Conservation (phyloP, 2,329 filamentous ascomycete genomes). For the Fusarium fujikuroi region DNA sequence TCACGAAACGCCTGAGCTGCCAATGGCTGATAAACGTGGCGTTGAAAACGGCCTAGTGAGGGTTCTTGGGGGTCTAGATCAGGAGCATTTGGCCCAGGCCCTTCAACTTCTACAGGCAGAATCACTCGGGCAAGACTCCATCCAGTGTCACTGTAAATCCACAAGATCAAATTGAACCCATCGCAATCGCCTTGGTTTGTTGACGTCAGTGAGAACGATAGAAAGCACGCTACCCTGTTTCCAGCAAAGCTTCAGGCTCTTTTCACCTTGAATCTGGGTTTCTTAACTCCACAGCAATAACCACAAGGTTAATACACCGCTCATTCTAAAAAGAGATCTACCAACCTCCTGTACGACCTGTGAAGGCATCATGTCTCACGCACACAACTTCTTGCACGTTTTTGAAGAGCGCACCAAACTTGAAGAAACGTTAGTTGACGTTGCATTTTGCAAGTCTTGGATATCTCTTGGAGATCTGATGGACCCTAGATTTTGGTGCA, state of each 20-base stretch:
- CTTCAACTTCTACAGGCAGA: neutral
- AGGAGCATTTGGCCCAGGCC: neutral
- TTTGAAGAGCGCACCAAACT: neutral
- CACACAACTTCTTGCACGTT: neutral
- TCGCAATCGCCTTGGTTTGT: neutral
- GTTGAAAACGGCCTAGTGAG: neutral
- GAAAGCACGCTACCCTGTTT: constrained; percentile 7
- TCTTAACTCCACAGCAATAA: neutral
- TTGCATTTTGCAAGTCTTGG: constrained; percentile 31
- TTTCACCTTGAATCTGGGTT: neutral
- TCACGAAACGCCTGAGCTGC: constrained; percentile 6
- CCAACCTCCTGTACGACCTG: neutral
- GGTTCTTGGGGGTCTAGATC: neutral
- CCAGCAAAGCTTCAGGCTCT: neutral
- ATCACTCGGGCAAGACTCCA: neutral
- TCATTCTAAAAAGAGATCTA: neutral
- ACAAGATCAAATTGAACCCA: neutral
- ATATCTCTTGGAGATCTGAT: constrained; percentile 44
- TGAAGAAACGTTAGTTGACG: neutral
- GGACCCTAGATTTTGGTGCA: constrained; percentile 24
- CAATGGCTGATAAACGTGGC: neutral
- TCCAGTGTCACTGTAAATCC: neutral
- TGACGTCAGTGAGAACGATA: constrained; percentile 19
- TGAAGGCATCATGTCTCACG: neutral
- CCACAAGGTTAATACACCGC: constrained; percentile 3